These are phyloP conservation scores for Penicillium occitanis DNA, from an alignment of 2,329 filamentous ascomycete genomes.

Conservation along the genomic window DNA sequence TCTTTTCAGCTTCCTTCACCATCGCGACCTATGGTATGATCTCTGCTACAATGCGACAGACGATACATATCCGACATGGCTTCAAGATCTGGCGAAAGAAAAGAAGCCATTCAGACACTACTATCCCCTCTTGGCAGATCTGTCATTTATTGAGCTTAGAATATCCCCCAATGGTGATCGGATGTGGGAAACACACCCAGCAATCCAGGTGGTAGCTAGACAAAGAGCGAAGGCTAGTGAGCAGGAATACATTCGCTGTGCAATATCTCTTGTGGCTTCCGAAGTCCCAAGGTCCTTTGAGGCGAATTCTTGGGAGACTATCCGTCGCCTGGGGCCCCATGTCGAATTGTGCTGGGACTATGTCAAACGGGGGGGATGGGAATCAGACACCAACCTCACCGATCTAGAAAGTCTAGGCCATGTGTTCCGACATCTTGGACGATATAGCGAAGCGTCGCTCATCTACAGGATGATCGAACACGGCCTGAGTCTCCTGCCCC, in stretches of 20 bases:
- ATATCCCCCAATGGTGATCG: neutral
- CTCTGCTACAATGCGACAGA: neutral
- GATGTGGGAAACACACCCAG: neutral
- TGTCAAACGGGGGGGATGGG: neutral
- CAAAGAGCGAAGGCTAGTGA: neutral
- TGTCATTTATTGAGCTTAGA: neutral
- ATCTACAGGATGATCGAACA: neutral
- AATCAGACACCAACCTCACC: neutral
- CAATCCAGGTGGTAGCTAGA: neutral
- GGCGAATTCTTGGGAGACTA: neutral
- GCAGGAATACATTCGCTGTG: neutral
- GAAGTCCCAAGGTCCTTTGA: slow-evolving; percentile 5
- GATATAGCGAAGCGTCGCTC: neutral
- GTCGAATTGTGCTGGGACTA: neutral
- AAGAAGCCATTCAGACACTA: neutral
- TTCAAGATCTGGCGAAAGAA: neutral
- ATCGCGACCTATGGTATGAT: neutral
- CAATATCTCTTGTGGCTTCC: neutral
- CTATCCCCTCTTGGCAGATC: neutral
- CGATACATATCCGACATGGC: neutral
- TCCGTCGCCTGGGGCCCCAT: neutral
- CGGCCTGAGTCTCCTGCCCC: neutral
- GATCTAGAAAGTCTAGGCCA: neutral
- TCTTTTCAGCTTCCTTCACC: neutral
- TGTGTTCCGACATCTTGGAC: neutral